Conservation (phyloP, 169 alveolate species). For the Eimeria acervulina region DNA sequence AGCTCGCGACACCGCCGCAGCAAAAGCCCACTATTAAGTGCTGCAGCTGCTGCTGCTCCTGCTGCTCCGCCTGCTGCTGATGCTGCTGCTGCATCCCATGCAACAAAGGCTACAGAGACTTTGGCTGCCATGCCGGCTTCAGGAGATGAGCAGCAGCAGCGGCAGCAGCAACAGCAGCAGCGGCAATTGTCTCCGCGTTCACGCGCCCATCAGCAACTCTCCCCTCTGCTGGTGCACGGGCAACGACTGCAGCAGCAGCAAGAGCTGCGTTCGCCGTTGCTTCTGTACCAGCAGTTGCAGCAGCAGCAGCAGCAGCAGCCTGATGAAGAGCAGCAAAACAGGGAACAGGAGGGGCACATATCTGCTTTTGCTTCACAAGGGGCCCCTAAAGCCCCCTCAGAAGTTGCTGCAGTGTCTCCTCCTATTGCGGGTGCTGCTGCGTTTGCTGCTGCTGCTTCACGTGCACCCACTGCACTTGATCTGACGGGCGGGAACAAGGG, state of each 20-base stretch:
- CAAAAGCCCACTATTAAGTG: slow-evolving; percentile 1
- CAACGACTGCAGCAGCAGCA: slow-evolving; percentile 69
- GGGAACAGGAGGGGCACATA: background rate
- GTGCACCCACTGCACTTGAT: background rate
- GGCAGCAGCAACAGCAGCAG: slow-evolving; percentile 21
- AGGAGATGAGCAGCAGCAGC: slow-evolving; percentile 39
- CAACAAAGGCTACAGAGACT: slow-evolving; percentile 19
- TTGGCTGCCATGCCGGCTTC: slow-evolving; percentile 49
- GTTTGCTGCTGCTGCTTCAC: slow-evolving; percentile 48
- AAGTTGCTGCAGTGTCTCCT: background rate
- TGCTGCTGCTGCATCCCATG: slow-evolving; percentile 41
- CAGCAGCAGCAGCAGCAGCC: slow-evolving; percentile 33
- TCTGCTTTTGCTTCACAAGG: slow-evolving; percentile 3
- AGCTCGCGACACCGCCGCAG: slow-evolving; percentile 49
- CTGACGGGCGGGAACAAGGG: background rate
- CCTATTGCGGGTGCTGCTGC: slow-evolving; percentile 12
- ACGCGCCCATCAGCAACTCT: slow-evolving; percentile 50
- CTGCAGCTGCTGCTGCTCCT: slow-evolving; percentile 49
- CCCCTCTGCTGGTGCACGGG: slow-evolving; percentile 64
- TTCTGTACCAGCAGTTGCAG: slow-evolving; percentile 37
- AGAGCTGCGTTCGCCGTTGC: slow-evolving; percentile 57
- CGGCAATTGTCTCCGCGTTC: slow-evolving; percentile 59
- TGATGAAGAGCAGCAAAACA: slow-evolving; percentile 15
- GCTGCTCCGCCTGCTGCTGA: slow-evolving; percentile 6
- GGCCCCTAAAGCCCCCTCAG: background rate